These are phyloP conservation scores for Chytridium lagenaria DNA, from an alignment of 371 early-diverging fungal genomes.

Conservation along the genomic window DNA sequence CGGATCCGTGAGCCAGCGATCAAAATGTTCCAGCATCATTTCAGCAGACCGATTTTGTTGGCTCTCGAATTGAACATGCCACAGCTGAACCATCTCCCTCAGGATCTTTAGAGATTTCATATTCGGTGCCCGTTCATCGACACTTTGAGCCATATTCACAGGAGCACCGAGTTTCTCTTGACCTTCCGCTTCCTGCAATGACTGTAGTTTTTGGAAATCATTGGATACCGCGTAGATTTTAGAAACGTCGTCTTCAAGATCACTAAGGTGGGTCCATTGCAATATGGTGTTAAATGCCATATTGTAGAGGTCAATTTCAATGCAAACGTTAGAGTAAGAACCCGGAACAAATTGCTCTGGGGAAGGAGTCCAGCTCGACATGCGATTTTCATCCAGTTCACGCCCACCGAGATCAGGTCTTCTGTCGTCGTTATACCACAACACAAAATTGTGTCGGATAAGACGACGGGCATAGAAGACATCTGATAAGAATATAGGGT, in stretches of 20 bases:
- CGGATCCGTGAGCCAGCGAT: conserved; percentile 86
- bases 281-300: conserved; percentile 83
- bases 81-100: conserved; percentile 76
- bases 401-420: conserved; percentile 91
- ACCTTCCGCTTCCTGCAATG: neutral
- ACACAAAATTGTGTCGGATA: conserved; percentile 72
- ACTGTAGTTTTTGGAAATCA: neutral
- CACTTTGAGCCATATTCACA: neutral
- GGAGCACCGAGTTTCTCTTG: neutral
- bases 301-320: conserved; percentile 82
- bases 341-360: conserved; percentile 81
- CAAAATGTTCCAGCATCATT: conserved; percentile 77
- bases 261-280: conserved; percentile 75
- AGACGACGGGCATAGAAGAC: conserved; percentile 82
- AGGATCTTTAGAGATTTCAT: conserved; percentile 68
- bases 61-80: conserved; percentile 50
- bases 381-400: conserved; percentile 78
- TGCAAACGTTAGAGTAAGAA: conserved; percentile 76
- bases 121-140: neutral
- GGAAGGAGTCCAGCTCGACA: conserved; percentile 58
- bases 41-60: conserved; percentile 60
- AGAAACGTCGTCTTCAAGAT: conserved; percentile 43
- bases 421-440: conserved; percentile 88
- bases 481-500: conserved; percentile 80
- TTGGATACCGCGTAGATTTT: neutral